phyloP scores from a whole-genome alignment of 2,329 filamentous ascomycete genomes.

The Passalora sequoiae region DNA sequence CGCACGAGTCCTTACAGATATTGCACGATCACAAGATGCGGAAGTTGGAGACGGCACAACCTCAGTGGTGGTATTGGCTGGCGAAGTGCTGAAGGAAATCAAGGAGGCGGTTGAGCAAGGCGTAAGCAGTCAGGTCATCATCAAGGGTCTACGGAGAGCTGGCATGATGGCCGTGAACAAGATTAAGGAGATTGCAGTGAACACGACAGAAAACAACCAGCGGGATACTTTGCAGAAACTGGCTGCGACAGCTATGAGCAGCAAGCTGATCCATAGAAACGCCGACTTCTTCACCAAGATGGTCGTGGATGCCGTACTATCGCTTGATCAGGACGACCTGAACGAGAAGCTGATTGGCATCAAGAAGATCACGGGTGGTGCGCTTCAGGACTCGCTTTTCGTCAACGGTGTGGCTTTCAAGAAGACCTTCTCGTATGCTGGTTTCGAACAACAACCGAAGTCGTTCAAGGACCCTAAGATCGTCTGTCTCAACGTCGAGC shows the following conservation, averaged over 20 bases:
- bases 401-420: slow-evolving; percentile 98
- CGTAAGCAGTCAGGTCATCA: slow-evolving; percentile 93
- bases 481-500: slow-evolving; percentile 93
- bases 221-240: slow-evolving; percentile 84
- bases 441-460: slow-evolving; percentile 99
- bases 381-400: slow-evolving; percentile 91
- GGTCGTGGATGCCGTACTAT: slow-evolving; percentile 95
- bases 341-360: slow-evolving; percentile 97
- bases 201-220: slow-evolving; percentile 74
- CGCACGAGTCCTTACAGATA: slow-evolving; percentile 94
- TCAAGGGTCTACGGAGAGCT: slow-evolving; percentile 88
- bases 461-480: slow-evolving; percentile 91
- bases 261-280: slow-evolving; percentile 98
- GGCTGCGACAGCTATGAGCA: slow-evolving; percentile 95
- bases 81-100: slow-evolving; percentile 94
- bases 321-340: slow-evolving; percentile 91
- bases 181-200: slow-evolving; percentile 93
- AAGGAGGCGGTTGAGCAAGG: slow-evolving; percentile 95
- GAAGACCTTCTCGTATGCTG: slow-evolving; percentile 98
- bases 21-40: slow-evolving; percentile 96
- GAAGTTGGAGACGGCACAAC: slow-evolving; percentile 98
- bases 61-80: slow-evolving; percentile 93
- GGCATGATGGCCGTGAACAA: slow-evolving; percentile 93
- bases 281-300: slow-evolving; percentile 97
- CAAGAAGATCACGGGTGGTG: slow-evolving; percentile 97